Conservation (phyloP, 495 filamentous ascomycete genomes). For the Penicillium atrosanguineum region DNA sequence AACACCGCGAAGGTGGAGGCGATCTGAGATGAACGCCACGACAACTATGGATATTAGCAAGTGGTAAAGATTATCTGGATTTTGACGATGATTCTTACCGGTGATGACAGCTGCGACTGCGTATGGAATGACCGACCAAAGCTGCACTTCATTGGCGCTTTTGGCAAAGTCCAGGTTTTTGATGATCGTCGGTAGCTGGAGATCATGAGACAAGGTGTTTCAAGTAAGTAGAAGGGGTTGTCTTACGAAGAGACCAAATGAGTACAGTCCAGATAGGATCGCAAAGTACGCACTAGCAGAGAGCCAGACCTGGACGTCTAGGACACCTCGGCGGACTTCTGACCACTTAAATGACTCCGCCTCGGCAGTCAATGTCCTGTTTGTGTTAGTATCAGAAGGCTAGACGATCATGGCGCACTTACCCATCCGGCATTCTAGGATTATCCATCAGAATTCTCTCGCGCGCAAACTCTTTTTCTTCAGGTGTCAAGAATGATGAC, state of each 20-base stretch:
- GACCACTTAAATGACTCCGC: conserved; percentile 40
- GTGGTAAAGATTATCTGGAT: conserved; percentile 16
- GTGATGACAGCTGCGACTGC: conserved; percentile 75
- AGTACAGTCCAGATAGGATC: conserved; percentile 44
- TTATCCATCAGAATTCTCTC: conserved; percentile 39
- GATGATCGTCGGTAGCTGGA: conserved; percentile 73
- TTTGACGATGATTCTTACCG: conserved; percentile 62
- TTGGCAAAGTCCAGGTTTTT: conserved; percentile 60
- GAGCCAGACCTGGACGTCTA: conserved; percentile 39
- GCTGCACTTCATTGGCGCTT: conserved; percentile 65
- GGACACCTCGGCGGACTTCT: conserved; percentile 38
- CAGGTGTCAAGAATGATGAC: conserved; percentile 47
- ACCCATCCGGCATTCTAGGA: conserved; percentile 35
- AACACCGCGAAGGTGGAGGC: conserved; percentile 41
- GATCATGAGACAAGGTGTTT: not conserved
- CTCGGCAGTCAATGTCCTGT: conserved; percentile 26
- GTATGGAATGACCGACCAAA: conserved; percentile 86
- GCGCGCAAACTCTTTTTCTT: conserved; percentile 46
- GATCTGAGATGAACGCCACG: conserved; percentile 47
- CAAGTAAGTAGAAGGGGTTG: not conserved
- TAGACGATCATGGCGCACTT: not conserved
- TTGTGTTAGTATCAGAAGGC: conserved; percentile 1
- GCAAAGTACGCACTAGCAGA: conserved; percentile 44
- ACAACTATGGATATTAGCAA: conserved; percentile 21
- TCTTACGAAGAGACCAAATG: conserved; percentile 43